phyloP scores from a whole-genome alignment of 1,284 basidiomycete genomes.

The Sanghuangporus baumii region DNA sequence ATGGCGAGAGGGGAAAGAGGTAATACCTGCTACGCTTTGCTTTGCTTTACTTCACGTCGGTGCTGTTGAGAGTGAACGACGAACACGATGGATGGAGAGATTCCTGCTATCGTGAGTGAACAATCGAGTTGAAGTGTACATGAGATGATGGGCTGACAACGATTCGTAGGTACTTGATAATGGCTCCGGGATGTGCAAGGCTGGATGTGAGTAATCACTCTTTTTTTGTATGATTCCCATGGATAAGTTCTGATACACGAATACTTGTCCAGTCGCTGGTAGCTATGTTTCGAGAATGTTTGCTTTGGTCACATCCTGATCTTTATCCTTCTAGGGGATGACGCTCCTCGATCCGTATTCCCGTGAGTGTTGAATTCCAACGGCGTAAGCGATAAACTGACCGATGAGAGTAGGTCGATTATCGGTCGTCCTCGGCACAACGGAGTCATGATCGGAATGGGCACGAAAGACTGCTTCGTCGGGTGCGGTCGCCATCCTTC shows the following conservation, averaged over 20 bases:
- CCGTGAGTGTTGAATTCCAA: conserved; percentile 36
- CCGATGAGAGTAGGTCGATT: conserved; percentile 54
- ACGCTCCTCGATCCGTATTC: conserved; percentile 73
- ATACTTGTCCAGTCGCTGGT: conserved; percentile 29
- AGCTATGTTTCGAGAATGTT: conserved; percentile 3
- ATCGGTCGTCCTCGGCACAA: conserved; percentile 91
- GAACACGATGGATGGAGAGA: neutral
- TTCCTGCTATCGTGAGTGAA: neutral
- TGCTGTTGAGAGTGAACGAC: neutral
- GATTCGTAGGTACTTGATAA: conserved; percentile 49
- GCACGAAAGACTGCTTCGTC: conserved; percentile 85
- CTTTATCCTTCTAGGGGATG: conserved; percentile 46
- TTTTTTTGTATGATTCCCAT: conserved; percentile 9
- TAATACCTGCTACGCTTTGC: neutral
- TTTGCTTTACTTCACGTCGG: neutral
- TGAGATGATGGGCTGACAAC: neutral
- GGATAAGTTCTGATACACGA: conserved; percentile 9
- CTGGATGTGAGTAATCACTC: conserved; percentile 40
- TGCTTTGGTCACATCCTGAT: neutral
- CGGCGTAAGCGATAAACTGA: neutral
- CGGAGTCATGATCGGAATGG: conserved; percentile 91
- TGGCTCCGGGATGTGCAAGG: conserved; percentile 70
- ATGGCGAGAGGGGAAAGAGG: too few species aligned
- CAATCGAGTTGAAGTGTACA: neutral
- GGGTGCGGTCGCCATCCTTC: conserved; percentile 45